Evolutionary conservation across 169 alveolate genomes (phyloP).

Genomic region (Pseudocohnilembus persalinus): DNA sequence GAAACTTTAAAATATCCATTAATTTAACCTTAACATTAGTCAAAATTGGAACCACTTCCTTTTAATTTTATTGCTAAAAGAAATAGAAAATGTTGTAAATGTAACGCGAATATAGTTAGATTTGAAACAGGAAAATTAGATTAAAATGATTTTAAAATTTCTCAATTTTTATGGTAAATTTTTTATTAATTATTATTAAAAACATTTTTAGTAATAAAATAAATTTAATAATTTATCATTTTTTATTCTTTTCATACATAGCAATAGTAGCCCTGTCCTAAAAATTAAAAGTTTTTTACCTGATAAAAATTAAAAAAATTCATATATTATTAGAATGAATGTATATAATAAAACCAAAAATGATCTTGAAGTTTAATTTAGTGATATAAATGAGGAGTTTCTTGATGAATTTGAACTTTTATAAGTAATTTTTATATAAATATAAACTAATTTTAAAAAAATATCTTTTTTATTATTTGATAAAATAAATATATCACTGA

Average conservation of each 20-base stretch:
- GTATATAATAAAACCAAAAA: not conserved
- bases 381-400: no score
- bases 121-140: not conserved
- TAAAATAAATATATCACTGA: no score
- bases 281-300: no score
- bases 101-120: not conserved
- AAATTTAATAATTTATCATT: no score
- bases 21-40: not conserved
- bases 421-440: no score
- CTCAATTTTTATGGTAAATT: not conserved
- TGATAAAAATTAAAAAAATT: not conserved
- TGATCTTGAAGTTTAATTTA: no score
- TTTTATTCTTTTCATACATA: not conserved
- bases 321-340: no score
- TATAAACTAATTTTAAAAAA: no score
- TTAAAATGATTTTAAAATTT: not conserved
- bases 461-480: no score
- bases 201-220: not conserved
- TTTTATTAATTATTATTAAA: no score
- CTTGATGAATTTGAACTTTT: no score
- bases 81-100: not conserved
- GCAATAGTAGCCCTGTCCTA: not conserved
- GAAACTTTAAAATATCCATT: not conserved
- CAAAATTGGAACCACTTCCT: not conserved
- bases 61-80: not conserved